Percentiles rank a stretch among this genome's conserved stretches.
These are phyloP conservation scores for Gardenia jasminoides DNA, from an alignment of 257 asterid species.

Conservation along the genomic window DNA sequence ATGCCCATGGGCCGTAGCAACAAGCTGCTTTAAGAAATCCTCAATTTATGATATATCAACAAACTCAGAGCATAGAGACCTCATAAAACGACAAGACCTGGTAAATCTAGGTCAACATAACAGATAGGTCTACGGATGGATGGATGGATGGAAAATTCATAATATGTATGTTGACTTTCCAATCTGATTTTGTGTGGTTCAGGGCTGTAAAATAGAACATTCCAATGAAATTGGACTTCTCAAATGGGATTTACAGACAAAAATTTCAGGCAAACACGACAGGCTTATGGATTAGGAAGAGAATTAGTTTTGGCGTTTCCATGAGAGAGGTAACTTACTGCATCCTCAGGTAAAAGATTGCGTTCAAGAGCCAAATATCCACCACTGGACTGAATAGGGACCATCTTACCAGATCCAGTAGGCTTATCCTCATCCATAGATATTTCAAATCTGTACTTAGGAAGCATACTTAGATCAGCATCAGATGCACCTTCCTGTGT, in stretches of 20 bases:
- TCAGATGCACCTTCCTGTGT: constrained; percentile 96
- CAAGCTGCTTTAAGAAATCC: not conserved
- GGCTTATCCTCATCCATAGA: constrained; percentile 59
- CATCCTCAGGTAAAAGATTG: constrained; percentile 80
- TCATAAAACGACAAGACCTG: not conserved
- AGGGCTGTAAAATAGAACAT: not conserved
- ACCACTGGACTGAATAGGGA: constrained; percentile 66
- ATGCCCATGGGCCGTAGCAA: no score
- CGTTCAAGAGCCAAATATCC: constrained; percentile 63
- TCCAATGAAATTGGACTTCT: not conserved
- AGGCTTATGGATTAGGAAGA: not conserved
- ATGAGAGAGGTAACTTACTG: constrained; percentile 52
- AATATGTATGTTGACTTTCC: not conserved
- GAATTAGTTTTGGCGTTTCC: not conserved
- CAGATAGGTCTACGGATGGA: not conserved
- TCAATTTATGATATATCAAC: no score
- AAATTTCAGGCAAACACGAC: not conserved
- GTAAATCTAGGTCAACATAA: not conserved
- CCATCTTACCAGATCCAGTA: constrained; percentile 74
- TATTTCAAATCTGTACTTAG: constrained; percentile 66
- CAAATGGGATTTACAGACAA: not conserved
- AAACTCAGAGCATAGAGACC: not conserved
- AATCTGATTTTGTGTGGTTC: not conserved
- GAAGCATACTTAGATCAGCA: constrained; percentile 80
- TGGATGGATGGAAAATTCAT: no score